Evolutionary conservation across 768 basidiomycete species (phyloP).

Genomic region (Tricholoma terreum): DNA sequence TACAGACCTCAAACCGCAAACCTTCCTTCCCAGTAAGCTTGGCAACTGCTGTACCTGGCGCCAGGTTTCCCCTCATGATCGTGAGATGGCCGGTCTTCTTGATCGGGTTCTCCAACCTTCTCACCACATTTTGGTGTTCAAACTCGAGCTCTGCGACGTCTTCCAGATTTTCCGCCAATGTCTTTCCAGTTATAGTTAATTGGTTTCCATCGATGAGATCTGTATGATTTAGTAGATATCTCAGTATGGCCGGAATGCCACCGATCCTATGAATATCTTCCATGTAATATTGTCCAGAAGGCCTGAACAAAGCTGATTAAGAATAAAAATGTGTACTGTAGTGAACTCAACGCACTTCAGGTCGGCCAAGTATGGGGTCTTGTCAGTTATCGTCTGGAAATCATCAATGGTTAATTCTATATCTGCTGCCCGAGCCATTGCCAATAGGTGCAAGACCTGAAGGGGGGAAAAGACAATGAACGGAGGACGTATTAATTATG

Average conservation of each 20-base stretch:
- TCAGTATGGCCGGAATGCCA: conserved; percentile 80
- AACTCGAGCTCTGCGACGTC: conserved; percentile 74
- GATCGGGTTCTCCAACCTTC: conserved; percentile 71
- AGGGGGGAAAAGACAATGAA: background rate
- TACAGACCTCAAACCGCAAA: conserved; percentile 65
- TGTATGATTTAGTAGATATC: conserved; percentile 77
- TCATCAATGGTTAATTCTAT: conserved; percentile 74
- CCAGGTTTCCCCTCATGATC: conserved; percentile 85
- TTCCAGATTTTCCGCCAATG: conserved; percentile 80
- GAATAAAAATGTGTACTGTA: background rate
- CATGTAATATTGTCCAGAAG: conserved; percentile 87
- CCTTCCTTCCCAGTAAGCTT: conserved; percentile 96
- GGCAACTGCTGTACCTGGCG: conserved; percentile 84
- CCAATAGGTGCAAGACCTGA: conserved; percentile 79
- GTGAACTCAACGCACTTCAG: conserved; percentile 50
- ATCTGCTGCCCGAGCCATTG: conserved; percentile 82
- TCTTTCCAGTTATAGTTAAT: conserved; percentile 89
- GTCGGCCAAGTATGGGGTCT: conserved; percentile 82
- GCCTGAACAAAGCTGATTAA: conserved; percentile 36
- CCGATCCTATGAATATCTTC: conserved; percentile 86
- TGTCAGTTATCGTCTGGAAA: conserved; percentile 78
- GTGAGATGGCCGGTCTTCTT: conserved; percentile 85
- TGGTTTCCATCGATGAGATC: conserved; percentile 78
- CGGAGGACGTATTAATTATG: background rate
- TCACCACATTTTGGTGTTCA: conserved; percentile 73